Percentiles rank a stretch among this genome's conserved stretches.
Conservation (phyloP, 225 moss, liverwort and hornwort species). For the Climacium dendroides region DNA sequence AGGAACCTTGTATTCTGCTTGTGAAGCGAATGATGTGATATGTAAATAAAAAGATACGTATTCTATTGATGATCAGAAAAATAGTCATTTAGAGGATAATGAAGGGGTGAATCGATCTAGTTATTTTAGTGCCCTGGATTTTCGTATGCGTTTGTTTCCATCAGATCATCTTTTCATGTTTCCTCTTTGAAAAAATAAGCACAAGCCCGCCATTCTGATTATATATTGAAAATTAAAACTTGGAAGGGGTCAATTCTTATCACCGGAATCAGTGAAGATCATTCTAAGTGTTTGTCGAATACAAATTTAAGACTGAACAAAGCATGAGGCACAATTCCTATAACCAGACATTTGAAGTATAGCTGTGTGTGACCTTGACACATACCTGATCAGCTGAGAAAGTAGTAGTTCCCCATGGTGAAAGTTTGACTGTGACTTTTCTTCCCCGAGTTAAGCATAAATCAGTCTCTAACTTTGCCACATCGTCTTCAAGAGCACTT, state of each 20-base stretch:
- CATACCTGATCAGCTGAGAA: conserved; percentile 45
- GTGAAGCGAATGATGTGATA: too few relatives aligned
- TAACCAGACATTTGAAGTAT: not conserved
- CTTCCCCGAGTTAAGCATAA: conserved; percentile 47
- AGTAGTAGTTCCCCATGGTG: conserved; percentile 18
- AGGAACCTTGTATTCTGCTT: too few relatives aligned
- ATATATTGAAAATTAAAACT: not conserved
- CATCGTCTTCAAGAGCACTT: conserved; percentile 57
- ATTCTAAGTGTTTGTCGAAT: not conserved
- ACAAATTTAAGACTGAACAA: not conserved
- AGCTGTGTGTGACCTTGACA: not conserved
- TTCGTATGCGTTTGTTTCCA: too few relatives aligned
- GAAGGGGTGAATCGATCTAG: too few relatives aligned
- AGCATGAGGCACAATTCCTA: not conserved
- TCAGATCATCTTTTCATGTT: too few relatives aligned
- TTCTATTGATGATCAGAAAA: too few relatives aligned
- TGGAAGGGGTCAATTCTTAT: not conserved
- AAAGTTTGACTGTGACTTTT: conserved; percentile 30
- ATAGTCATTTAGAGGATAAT: too few relatives aligned
- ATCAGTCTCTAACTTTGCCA: conserved; percentile 39
- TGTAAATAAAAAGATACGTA: too few relatives aligned
- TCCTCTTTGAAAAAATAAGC: too few relatives aligned
- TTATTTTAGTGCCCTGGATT: too few relatives aligned
- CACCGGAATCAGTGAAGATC: not conserved
- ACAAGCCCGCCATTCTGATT: not conserved